Base-by-base conservation (phyloP, 352 stramenopile genomes). In the Phytophthora fragariaefolia region DNA sequence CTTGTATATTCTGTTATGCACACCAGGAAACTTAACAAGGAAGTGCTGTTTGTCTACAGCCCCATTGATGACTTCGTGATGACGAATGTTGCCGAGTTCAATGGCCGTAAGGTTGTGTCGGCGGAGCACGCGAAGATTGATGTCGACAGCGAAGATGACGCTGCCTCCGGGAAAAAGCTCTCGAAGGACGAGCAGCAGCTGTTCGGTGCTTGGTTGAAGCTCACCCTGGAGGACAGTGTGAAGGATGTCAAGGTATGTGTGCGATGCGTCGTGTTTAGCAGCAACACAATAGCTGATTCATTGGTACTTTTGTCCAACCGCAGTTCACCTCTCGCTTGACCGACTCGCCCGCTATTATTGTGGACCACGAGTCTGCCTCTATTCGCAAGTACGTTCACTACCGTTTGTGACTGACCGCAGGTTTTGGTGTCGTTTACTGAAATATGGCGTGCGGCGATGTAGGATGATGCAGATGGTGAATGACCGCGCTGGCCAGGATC, bases 1-100 rank as follows among this genome's bases (percentile, higher is more conserved):
- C 6, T 49, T 34, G 2, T 60, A 17, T 52, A 15, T 45, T 12
- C 18, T 38, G 23, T 6, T 42, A 60, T 32, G 40, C 15, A 26
- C 53, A 49, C 15, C 34, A 95, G 87, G 70, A 94, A 95, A 73
- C 82, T 84, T 55, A 95, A 95, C 73, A 95, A 94, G 74, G 93
- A 98, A 67, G 98, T 99, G 45, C 74, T 99, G 45, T 99, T 99
- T 64, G 83, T 99, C 46, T 99, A 99, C 82, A 97, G 93, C 68
- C 85, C 97, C 6, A 99, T 99, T 62, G 98, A 99, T 68, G 98
- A 99, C 74, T 99, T 99, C 67, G 98, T 99, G 46, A 99, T 99
- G 96, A 97, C 92, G 32, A 99, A 99, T 77, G 80, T 99, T 48
- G 93, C 84, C 48, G 89, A 96, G 62, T 99, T 98, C 71, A 97